These are phyloP conservation scores for Austropuccinia psidii DNA, from an alignment of 1,284 basidiomycete genomes.

Conservation along the genomic window DNA sequence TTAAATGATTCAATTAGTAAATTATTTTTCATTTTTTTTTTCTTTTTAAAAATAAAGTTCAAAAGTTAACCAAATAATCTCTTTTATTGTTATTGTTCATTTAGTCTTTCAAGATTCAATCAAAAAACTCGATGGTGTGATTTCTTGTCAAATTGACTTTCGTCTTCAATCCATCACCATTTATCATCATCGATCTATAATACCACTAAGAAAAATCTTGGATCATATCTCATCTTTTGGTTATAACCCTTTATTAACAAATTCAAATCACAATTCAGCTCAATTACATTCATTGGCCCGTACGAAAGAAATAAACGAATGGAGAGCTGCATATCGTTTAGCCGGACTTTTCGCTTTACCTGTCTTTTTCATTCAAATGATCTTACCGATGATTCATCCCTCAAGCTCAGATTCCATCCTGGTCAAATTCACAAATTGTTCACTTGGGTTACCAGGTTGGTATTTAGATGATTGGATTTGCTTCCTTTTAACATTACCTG, in stretches of 20 bases:
- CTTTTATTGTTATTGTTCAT: background rate
- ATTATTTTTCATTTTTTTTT: background rate
- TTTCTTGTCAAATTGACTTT: conserved; percentile 3
- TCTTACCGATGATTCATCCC: conserved; percentile 65
- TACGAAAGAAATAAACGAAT: conserved; percentile 82
- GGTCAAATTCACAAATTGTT: conserved; percentile 53
- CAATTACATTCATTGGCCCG: conserved; percentile 84
- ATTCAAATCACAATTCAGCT: conserved; percentile 57
- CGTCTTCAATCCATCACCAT: background rate
- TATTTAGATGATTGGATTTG: conserved; percentile 78
- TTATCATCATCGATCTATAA: conserved; percentile 15
- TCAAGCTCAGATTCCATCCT: conserved; percentile 50
- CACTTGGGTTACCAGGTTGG: conserved; percentile 61
- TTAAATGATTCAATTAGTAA: background rate
- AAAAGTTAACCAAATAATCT: background rate
- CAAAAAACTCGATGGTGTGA: conserved; percentile 12
- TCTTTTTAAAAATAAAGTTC: background rate
- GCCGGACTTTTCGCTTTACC: conserved; percentile 75
- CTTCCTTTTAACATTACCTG: conserved; percentile 75
- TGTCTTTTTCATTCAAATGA: conserved; percentile 86
- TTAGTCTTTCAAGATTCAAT: conserved; percentile 28
- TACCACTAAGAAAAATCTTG: conserved; percentile 15
- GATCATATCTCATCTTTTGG: conserved; percentile 20
- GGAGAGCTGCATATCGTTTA: conserved; percentile 72
- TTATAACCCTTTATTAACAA: conserved; percentile 14